Evolutionary conservation across 495 filamentous ascomycete genomes (phyloP), one percentile per base, ranked within the genome.

Genomic region (Podospora australis): DNA sequence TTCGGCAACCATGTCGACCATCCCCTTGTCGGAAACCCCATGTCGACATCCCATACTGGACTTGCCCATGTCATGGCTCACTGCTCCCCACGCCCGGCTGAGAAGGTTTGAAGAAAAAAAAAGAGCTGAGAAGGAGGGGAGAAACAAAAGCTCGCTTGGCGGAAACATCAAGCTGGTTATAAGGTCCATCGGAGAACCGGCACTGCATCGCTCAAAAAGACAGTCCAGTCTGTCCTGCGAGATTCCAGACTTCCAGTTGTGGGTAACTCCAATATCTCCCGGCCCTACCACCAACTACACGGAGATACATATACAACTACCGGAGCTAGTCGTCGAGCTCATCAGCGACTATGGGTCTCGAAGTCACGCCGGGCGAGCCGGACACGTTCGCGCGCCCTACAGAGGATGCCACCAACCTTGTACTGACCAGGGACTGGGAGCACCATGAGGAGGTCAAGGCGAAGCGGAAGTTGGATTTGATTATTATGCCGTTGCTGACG

Each of bases 391-490:
- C 49, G 14, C 50, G 45, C 19, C 56, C 51, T n/a, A 11, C 17
- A 0, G 59, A 60, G 25, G 64, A 66, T 41, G 62, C 67, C 43
- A 55, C 59, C 29, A 39, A 49, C 4, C 54, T 60, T 10, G 44
- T 59, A 8, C 56, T 63, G 3, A 42, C 44, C 16, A 50, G 55
- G 5, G 65, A 70, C 51, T 70, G 67, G 67, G 62, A 57, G 1
- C 48, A 47, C 6, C 59, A 60, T 26, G 67, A 70, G 49, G 67
- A 70, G 46, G 35, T 29, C 1, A 60, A 54, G 30, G 65, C 66
- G 8, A 70, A 66, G 53, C 54, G 63, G 29, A 70, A 70, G 67
- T 68, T 79, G 17, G 77, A 80, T 51, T 55, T 73, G 4, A 76
- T 74, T 52, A 46, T 64, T 7, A 56, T 81, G 13, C 77, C 77